Percentiles rank a stretch among this genome's conserved stretches.
These are phyloP conservation scores for Phytophthora lateralis DNA, from an alignment of 352 stramenopile species.

Conservation along the genomic window DNA sequence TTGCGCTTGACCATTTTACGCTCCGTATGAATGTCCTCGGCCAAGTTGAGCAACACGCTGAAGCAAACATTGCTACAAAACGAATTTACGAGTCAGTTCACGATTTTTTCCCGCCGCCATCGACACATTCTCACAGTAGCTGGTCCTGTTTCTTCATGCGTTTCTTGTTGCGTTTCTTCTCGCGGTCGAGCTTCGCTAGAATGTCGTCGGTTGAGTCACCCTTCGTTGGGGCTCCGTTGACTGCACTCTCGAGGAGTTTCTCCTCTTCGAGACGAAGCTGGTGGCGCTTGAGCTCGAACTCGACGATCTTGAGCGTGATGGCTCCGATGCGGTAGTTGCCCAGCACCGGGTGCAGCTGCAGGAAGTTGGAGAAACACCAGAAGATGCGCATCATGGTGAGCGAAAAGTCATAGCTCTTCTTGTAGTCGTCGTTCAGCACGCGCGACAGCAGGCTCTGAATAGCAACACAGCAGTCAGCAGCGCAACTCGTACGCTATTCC, in stretches of 20 bases:
- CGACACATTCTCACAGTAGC: slow-evolving; percentile 67
- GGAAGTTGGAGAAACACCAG: slow-evolving; percentile 95
- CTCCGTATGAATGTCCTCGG: slow-evolving; percentile 93
- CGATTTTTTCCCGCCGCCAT: not conserved
- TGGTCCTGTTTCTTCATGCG: slow-evolving; percentile 94
- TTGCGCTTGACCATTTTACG: slow-evolving; percentile 96
- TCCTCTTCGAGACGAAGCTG: slow-evolving; percentile 82
- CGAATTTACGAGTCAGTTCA: slow-evolving; percentile 11
- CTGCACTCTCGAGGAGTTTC: slow-evolving; percentile 47
- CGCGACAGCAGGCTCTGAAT: slow-evolving; percentile 83
- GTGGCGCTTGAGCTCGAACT: slow-evolving; percentile 93
- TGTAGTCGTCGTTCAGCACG: slow-evolving; percentile 95
- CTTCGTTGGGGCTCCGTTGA: slow-evolving; percentile 28
- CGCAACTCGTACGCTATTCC: not conserved
- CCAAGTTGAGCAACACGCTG: slow-evolving; percentile 94
- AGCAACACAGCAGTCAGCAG: not conserved
- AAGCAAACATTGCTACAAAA: slow-evolving; percentile 83
- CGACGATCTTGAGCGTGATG: slow-evolving; percentile 94
- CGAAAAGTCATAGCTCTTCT: slow-evolving; percentile 93
- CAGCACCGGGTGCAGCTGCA: slow-evolving; percentile 93
- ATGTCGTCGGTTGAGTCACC: slow-evolving; percentile 28
- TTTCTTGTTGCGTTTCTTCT: slow-evolving; percentile 89
- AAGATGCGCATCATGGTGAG: slow-evolving; percentile 96
- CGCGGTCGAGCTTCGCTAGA: slow-evolving; percentile 70
- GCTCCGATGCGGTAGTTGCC: slow-evolving; percentile 94